Evolutionary conservation across 495 filamentous ascomycete genomes (phyloP), one percentile per base, ranked within the genome.

Genomic region (Lepidopterella palustris): DNA sequence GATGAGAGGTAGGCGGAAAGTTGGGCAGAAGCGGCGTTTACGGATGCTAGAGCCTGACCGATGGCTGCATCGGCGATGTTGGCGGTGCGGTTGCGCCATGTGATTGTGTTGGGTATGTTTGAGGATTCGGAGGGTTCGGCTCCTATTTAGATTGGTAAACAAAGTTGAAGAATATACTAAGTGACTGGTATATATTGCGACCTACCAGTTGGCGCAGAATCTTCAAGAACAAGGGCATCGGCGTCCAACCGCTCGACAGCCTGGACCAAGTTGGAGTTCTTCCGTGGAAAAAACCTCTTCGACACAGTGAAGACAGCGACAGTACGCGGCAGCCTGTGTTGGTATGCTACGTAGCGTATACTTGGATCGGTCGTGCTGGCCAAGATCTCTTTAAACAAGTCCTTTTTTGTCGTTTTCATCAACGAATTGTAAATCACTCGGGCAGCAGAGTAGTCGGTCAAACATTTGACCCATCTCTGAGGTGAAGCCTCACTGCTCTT

Each of bases 21-120:
- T 11, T 71, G 62, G 25, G 72, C 71, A 51, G 79, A 83, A 21
- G 83, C 85, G 21, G 74, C 71, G 21, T 78, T 74, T 5, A 85
- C 81, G 0, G 78, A 72, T 3, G 78, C 80, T 54, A 88, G 76
- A n/a, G 85, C 80, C 35, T 82, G 76, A 2, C 86, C 90, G 55
- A 97, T 97, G n/a, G 90, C 84, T 21, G 92, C 92, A 70, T 97
- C 92, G 57, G 95, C 90, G 40, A 99, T 83, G 60, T 85, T 81
- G 5, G 96, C 91, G 47, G 85, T 87, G n/a, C 89, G 82, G 5
- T 83, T 87, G 50, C 95, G 85, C 95, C 95, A 99, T 5, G 84
- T 86, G 39, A 99, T 84, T 10, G 82, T 88, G 64, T 86, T 84
- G 0, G 91, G 87, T 5, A 86, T 74, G 35, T n/a, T 49, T 5